Conservation (phyloP, 2,329 filamentous ascomycete genomes). For the Alternaria panax region DNA sequence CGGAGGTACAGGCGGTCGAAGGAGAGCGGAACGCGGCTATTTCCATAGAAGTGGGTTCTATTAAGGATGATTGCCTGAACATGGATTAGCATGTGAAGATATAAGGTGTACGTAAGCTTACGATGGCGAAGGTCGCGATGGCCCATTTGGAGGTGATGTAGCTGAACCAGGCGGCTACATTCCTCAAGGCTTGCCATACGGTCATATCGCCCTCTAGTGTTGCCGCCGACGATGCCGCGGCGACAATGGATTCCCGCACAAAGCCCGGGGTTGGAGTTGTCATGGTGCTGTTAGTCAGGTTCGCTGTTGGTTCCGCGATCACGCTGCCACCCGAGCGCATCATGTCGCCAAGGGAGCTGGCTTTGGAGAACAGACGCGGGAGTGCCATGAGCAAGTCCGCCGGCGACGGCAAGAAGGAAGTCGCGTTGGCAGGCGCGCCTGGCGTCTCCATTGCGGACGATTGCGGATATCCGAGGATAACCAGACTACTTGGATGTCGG, state of each 20-base stretch:
- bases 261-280: constrained; percentile 46
- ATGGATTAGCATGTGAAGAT: not conserved
- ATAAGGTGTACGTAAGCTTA: constrained; percentile 43
- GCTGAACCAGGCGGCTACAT: constrained; percentile 84
- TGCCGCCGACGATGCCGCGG: constrained; percentile 47
- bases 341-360: constrained; percentile 69
- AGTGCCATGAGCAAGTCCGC: constrained; percentile 74
- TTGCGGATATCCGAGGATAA: constrained; percentile 19
- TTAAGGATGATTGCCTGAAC: constrained; percentile 80
- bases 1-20: constrained; percentile 70
- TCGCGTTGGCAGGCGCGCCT: constrained; percentile 43
- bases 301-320: constrained; percentile 66
- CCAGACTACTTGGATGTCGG: not conserved
- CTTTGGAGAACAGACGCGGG: constrained; percentile 73
- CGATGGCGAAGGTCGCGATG: constrained; percentile 81
- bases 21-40: constrained; percentile 79
- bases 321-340: constrained; percentile 64
- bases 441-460: constrained; percentile 32
- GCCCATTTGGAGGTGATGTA: constrained; percentile 78
- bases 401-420: constrained; percentile 63
- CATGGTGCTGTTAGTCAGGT: constrained; percentile 52
- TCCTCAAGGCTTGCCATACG: constrained; percentile 64
- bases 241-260: constrained; percentile 55
- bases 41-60: constrained; percentile 91
- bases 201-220: constrained; percentile 47